Base-by-base conservation (phyloP, 768 basidiomycete genomes). In the Termitomyces bulborhizus region DNA sequence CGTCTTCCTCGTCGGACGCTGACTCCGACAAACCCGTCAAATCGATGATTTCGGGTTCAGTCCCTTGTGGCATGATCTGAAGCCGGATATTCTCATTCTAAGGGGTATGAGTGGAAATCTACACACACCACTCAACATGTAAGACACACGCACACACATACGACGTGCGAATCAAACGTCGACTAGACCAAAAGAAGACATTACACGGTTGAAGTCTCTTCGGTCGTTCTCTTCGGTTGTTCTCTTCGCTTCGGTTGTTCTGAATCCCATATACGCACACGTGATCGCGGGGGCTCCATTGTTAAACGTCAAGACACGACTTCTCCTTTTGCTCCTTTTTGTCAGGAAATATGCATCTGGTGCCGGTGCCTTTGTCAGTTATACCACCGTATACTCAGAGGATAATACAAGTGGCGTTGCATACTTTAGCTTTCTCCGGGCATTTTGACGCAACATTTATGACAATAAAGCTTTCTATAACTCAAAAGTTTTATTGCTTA, bases 41-140 rank as follows among this genome's bases (percentile, higher is more conserved):
- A 66, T 78, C 77, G 60, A 78, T 78, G 46, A 78, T 62, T 64
- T 73, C 73, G 47, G 65, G 63, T 56, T 63, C 65, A 40, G 55
- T 59, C 44, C 61, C 59, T 37, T 56, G 54, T 55, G 58, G 56
- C 61, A 68, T 69, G 59, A 60, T 64, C 66, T 67, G 47, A 52
- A 50, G 46, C 52, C 53, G 37, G 46, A 57, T 34, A 51, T 60
- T 49, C 36, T 46, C 45, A 54, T 52, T 52, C 36, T 26, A 18
- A 12, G 48, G 39, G 40, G 8, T 6, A n/a, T 5, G 37, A 41
- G 40, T 54, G 27, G 5, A 40, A 53, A 43, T 54, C 15, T 15
- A 50, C 42, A 51, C 52, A 54, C 45, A 56, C 54, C 45, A 37
- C 44, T 53, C 51, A 43, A 56, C 45, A 40, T 11, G 24, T 18